Evolutionary conservation across 345 rosid species (phyloP), one percentile per base, ranked within the genome.

Genomic region (Dipteronia dyeriana): DNA sequence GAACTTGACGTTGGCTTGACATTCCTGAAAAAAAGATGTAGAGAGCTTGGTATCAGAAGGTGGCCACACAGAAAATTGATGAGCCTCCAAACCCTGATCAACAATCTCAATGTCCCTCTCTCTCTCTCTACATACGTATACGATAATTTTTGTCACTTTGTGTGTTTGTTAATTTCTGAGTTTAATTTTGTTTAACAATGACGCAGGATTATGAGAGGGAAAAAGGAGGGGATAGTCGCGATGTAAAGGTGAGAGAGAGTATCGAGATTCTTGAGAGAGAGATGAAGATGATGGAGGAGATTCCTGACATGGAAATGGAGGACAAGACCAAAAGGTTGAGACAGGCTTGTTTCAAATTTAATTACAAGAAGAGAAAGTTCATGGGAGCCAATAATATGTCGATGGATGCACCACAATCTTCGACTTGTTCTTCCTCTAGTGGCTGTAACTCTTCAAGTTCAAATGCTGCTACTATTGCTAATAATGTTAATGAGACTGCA

Each of bases 281-380:
- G 81, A 89, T 72, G 89, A 88, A 66, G 79, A 49, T 79, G 79
- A 70, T 95, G n/a, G 97, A 95, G 74, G 87, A 88, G 31, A 19
- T 59, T 59, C 98, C 97, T 0, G 90, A 93, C 43, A 23, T 81
- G 82, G 79, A 87, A 26, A 84, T 95, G 39, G 85, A 84, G 16
- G 83, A 77, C 23, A 84, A 78, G 31, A 93, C 97, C 0, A 95
- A 90, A 82, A 86, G 85, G 83, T 81, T 95, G 3, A 85, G 98
- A 41, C 98, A 93, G 73, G 91, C 95, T 1, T 91, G 92, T 69
- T 95, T 95, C 66, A 95, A 95, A 80, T 95, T 94, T 0, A 91
- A 88, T 61, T 90, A 91, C 88, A 95, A 93, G 85, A 83, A 84
- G 79, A 89, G 92, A 78, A 79, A 78, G 82, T 64, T 74, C 47